Evolutionary conservation across 1,139 yeast genomes (phyloP).

Genomic region (Scheffersomyces illinoinensis): DNA sequence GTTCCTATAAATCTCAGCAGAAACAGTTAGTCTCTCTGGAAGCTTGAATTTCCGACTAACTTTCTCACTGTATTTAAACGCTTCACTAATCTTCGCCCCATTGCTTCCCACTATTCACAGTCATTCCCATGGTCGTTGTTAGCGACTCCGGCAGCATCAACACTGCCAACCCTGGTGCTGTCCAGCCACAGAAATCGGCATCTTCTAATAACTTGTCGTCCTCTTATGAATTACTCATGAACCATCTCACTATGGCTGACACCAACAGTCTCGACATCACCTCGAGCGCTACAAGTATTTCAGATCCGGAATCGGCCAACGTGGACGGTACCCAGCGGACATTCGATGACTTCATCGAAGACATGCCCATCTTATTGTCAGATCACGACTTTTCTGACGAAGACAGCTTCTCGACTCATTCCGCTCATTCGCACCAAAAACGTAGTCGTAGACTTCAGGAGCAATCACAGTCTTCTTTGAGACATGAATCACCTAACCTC

Average conservation of each 20-base stretch:
- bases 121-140: constrained; percentile 15
- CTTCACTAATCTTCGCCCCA: neutral
- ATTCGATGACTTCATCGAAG: constrained; percentile 14
- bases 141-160: constrained; percentile 4
- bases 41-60: constrained; percentile 9
- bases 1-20: neutral
- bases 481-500: neutral
- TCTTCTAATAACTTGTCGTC: constrained; percentile 1
- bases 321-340: constrained; percentile 5
- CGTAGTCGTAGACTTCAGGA: neutral
- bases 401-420: constrained; percentile 16
- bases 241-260: constrained; percentile 6
- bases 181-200: neutral
- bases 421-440: neutral
- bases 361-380: constrained; percentile 31
- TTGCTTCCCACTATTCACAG: constrained; percentile 1
- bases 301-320: constrained; percentile 4
- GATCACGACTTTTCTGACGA: constrained; percentile 31
- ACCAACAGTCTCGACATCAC: constrained; percentile 7
- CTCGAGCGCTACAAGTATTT: neutral
- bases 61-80: neutral
- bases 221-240: constrained; percentile 7
- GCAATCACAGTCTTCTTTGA: neutral
- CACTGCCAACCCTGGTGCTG: neutral
- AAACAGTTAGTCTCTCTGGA: neutral